Percentiles rank a stretch among this genome's conserved stretches.
phyloP scores from a whole-genome alignment of 257 asterid genomes.

The Salvia miltiorrhiza region DNA sequence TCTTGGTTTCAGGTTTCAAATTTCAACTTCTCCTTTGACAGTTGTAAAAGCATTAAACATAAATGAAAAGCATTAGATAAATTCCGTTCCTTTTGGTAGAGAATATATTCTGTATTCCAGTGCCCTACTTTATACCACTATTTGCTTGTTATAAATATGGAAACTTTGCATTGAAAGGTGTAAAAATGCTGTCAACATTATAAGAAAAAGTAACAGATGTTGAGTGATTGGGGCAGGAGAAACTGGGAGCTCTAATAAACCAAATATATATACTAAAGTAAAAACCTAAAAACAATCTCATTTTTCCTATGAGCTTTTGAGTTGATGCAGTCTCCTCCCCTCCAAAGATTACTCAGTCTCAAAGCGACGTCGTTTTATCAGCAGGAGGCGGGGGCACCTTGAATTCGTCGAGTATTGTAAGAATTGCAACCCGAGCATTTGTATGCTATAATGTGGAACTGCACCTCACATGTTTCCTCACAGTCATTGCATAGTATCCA shows the following conservation, averaged over 20 bases:
- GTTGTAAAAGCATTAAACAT: constrained; percentile 10
- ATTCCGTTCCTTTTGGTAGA: constrained; percentile 8
- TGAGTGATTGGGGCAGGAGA: not conserved
- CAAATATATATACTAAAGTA: not conserved
- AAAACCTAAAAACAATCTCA: constrained; percentile 1
- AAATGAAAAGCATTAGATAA: constrained; percentile 2
- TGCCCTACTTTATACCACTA: constrained; percentile 12
- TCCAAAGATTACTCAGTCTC: not conserved
- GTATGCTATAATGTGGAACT: constrained; percentile 43
- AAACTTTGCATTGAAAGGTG: constrained; percentile 20
- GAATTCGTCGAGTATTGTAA: constrained; percentile 52
- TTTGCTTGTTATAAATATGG: not conserved
- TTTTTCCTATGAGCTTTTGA: not conserved
- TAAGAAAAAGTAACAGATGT: constrained; percentile 13
- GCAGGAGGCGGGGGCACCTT: constrained; percentile 33
- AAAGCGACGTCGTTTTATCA: not conserved
- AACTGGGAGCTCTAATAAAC: not conserved
- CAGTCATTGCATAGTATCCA: constrained; percentile 71
- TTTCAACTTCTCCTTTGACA: not conserved
- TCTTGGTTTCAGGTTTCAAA: constrained; percentile 9
- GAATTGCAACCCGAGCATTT: constrained; percentile 61
- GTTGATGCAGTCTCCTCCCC: not conserved
- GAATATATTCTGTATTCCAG: constrained; percentile 22
- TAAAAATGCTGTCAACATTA: not conserved
- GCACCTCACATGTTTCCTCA: constrained; percentile 45